A percentile compares a stretch with the other conserved stretches of the same genome.
phyloP scores from a whole-genome alignment of 1,284 basidiomycete species.

The Marasmius tenuissimus region DNA sequence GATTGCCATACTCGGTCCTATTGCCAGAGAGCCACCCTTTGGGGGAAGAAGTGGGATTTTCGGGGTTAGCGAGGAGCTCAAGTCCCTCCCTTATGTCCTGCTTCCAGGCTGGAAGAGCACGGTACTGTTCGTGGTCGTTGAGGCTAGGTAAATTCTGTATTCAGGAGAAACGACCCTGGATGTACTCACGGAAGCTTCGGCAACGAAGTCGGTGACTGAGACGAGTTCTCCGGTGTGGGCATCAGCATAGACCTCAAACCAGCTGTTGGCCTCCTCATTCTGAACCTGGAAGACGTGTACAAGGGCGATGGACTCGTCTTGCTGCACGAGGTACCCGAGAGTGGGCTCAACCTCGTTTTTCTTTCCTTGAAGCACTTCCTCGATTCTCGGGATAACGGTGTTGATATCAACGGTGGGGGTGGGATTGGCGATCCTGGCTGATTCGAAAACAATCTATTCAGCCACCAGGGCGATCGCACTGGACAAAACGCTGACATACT shows the following conservation, averaged over 20 bases:
- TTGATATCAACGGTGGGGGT: conserved; percentile 29
- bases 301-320: conserved; percentile 48
- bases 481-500: conserved; percentile 31
- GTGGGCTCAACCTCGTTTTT: conserved; percentile 32
- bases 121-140: conserved; percentile 24
- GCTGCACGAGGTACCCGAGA: conserved; percentile 38
- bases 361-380: conserved; percentile 29
- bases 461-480: background rate
- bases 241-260: conserved; percentile 65
- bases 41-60: conserved; percentile 25
- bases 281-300: conserved; percentile 54
- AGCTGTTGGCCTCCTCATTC: conserved; percentile 45
- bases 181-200: conserved; percentile 40
- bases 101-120: conserved; percentile 34
- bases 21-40: conserved; percentile 18
- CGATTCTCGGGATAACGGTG: conserved; percentile 27
- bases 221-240: conserved; percentile 53
- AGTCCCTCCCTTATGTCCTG: conserved; percentile 32
- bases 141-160: background rate
- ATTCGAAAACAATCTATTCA: background rate
- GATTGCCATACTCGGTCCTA: conserved; percentile 7
- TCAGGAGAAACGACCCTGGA: background rate
- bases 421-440: conserved; percentile 31
- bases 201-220: conserved; percentile 55
- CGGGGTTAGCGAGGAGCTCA: conserved; percentile 32